phyloP scores from a whole-genome alignment of 495 filamentous ascomycete species.

The Lophiotrema nucula region DNA sequence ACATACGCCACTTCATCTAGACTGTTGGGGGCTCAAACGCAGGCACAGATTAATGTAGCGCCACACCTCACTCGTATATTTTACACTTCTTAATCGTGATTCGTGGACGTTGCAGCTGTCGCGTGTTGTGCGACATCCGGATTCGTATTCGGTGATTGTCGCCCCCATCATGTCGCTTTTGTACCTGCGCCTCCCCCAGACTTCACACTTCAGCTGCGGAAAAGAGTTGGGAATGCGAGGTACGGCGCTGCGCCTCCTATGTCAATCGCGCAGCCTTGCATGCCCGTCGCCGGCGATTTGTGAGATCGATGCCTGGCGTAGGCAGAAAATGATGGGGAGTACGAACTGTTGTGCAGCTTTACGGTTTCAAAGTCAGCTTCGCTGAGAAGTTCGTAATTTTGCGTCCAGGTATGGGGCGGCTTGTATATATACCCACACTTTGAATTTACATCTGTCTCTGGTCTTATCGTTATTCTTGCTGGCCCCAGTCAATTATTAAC shows the following conservation, averaged over 20 bases:
- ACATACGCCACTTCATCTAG: conserved; percentile 10
- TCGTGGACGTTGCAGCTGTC: background rate
- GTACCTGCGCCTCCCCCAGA: background rate
- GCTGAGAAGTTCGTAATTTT: background rate
- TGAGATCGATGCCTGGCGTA: background rate
- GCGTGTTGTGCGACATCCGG: conserved; percentile 5
- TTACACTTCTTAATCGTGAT: background rate
- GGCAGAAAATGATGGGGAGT: background rate
- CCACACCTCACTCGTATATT: background rate
- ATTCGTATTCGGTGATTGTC: conserved; percentile 31
- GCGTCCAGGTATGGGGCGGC: background rate
- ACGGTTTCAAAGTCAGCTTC: conserved; percentile 19
- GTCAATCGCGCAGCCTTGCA: background rate
- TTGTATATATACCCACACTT: background rate
- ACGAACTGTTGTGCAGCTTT: conserved; percentile 2
- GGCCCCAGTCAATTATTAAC: conserved; percentile 5
- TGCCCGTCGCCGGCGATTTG: background rate
- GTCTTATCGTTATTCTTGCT: background rate
- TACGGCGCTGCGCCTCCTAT: too few species aligned
- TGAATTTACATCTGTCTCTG: background rate
- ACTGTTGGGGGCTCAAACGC: conserved; percentile 5
- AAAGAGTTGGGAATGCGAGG: conserved; percentile 16
- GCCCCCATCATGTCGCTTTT: background rate
- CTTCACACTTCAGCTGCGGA: background rate
- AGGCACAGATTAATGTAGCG: conserved; percentile 8